Evolutionary conservation across 2,329 filamentous ascomycete species (phyloP).

Genomic region (Colletotrichum lentis): DNA sequence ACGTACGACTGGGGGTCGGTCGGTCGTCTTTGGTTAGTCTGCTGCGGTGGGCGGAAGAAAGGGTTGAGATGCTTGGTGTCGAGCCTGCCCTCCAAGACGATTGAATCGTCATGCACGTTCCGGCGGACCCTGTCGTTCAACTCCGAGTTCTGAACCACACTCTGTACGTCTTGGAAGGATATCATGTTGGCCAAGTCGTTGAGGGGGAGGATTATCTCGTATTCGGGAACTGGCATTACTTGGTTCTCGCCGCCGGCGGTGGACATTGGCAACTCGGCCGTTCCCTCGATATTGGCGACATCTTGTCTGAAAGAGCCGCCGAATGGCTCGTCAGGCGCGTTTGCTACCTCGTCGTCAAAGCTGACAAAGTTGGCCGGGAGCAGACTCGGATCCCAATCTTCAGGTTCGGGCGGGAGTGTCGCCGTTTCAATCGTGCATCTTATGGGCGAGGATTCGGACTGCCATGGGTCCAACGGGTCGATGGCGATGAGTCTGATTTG

Average conservation of each 20-base stretch:
- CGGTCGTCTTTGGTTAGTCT: background rate
- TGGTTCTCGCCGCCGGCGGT: background rate
- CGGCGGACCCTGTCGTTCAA: background rate
- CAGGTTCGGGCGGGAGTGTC: background rate
- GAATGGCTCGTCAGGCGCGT: constrained; percentile 4
- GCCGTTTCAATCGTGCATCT: background rate
- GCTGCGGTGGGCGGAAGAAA: background rate
- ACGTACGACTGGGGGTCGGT: constrained; percentile 26
- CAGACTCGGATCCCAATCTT: background rate
- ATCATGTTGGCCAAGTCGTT: background rate
- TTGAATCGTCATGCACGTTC: background rate
- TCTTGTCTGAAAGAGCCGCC: constrained; percentile 1
- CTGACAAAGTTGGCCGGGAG: background rate
- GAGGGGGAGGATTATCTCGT: background rate
- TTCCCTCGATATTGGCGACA: constrained; percentile 1
- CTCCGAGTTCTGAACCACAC: background rate
- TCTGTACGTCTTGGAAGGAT: background rate
- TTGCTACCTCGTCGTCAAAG: background rate
- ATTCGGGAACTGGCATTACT: background rate
- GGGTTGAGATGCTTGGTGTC: background rate
- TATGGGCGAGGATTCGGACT: background rate
- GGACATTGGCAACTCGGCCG: background rate
- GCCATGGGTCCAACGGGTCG: background rate
- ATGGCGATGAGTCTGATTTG: constrained; percentile 9
- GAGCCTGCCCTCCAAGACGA: background rate